A percentile compares a stretch with the other conserved stretches of the same genome.
Conservation (phyloP, 208 protist species). For the Crithidia expoeki region DNA sequence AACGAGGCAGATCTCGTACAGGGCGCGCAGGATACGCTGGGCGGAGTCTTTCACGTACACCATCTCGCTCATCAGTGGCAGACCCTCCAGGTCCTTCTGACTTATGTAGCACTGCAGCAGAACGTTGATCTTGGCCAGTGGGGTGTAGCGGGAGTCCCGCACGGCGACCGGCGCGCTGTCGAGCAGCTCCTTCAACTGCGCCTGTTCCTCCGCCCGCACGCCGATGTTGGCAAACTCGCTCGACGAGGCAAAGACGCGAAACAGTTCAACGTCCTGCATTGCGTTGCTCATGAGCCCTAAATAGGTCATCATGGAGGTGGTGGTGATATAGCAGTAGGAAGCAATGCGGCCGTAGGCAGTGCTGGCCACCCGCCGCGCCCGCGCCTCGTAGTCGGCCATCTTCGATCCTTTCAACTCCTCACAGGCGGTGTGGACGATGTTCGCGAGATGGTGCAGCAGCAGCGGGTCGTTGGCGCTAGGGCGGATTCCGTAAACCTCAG, state of each 20-base stretch:
- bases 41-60: slow-evolving; percentile 99
- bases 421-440: slow-evolving; percentile 96
- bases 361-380: slow-evolving; percentile 81
- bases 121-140: slow-evolving; percentile 98
- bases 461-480: slow-evolving; percentile 86
- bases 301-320: slow-evolving; percentile 96
- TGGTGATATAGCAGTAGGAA: slow-evolving; percentile 98
- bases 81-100: slow-evolving; percentile 95
- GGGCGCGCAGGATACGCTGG: slow-evolving; percentile 87
- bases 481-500: slow-evolving; percentile 94
- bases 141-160: slow-evolving; percentile 96
- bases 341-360: slow-evolving; percentile 98
- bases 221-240: slow-evolving; percentile 98
- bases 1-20: slow-evolving; percentile 97
- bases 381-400: slow-evolving; percentile 96
- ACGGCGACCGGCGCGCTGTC: slow-evolving; percentile 98
- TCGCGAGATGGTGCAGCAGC: slow-evolving; percentile 85
- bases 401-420: slow-evolving; percentile 87
- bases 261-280: slow-evolving; percentile 98
- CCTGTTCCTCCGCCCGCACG: slow-evolving; percentile 98
- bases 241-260: slow-evolving; percentile 96
- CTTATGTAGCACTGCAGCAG: slow-evolving; percentile 99
- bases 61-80: slow-evolving; percentile 98
- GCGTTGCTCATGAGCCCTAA: slow-evolving; percentile 94
- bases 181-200: slow-evolving; percentile 96